Base-by-base conservation (phyloP, 2,329 filamentous ascomycete species). In the Clonostachys rhizophaga region DNA sequence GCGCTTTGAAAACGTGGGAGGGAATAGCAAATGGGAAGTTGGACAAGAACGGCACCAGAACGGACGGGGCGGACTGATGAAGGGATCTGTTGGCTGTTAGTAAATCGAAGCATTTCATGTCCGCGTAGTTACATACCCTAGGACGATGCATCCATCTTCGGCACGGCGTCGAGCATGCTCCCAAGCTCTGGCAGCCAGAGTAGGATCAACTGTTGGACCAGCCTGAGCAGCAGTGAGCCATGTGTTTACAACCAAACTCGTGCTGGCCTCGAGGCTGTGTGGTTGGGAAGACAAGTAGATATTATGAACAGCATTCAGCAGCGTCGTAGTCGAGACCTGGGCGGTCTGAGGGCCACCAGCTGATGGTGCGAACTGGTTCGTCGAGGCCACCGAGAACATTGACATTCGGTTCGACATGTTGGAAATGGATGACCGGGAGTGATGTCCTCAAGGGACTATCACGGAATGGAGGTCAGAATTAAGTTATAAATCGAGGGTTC, bases 141-240 rank as follows among this genome's bases (percentile, higher is more conserved):
- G 70, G 46, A 97, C 76, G 53, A 99, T 87, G 62, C 91, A 96
- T 14, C 90, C 91, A 70, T 99, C 94, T 66, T 99, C 94, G 40
- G 94, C 94, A 71, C 94, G 83, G 52, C 94, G 84, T 55, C 92
- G 82, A 48, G 94, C 92, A 74, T 99, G 94, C 70, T 99, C 94
- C 92, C 94, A 99, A 4, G 91, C 91, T 63, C 89, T 83, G 45
- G 82, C 76, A 14, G 89, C 88, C 44, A 99, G 70, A 18, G 87
- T 81, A 40, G 80, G 70, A 67, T 99, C 94, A 40, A 97, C 81
- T 8, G 88, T 91, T 4, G 81, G 76, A 37, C 85, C 82, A 20
- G 79, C 71, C 55, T 87, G 87, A 30, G 82, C 77, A 16, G 89
- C 89, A 5, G 89, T 95, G 46, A 94, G 78, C 91, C 91, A 96